Conservation (phyloP, 2,329 filamentous ascomycete species). For the Xylariaceae sp. region DNA sequence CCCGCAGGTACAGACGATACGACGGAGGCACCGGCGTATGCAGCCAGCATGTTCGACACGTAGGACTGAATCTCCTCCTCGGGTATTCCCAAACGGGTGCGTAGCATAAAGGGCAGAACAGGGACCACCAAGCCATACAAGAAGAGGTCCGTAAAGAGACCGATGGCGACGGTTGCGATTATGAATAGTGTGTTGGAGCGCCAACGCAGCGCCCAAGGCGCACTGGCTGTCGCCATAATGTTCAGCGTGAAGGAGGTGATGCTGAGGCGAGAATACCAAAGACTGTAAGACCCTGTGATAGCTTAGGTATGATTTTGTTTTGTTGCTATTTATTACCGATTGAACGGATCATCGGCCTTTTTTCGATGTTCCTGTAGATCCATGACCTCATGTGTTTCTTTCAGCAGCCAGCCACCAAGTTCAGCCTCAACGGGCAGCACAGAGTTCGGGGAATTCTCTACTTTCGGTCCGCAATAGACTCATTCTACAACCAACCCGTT, state of each 20-base stretch:
- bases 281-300: no score
- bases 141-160: slow-evolving; percentile 55
- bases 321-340: no score
- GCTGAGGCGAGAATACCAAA: no score
- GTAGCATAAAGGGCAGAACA: slow-evolving; percentile 53
- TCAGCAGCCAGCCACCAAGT: background rate
- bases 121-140: slow-evolving; percentile 57
- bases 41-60: slow-evolving; percentile 48
- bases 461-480: no score
- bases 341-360: no score
- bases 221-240: slow-evolving; percentile 1
- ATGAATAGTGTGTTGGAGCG: slow-evolving; percentile 59
- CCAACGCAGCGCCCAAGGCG: slow-evolving; percentile 31
- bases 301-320: no score
- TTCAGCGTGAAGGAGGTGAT: no score
- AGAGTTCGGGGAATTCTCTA: no score
- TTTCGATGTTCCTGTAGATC: slow-evolving; percentile 7
- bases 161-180: slow-evolving; percentile 49
- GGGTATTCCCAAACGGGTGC: slow-evolving; percentile 44
- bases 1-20: slow-evolving; percentile 48
- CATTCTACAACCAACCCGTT: no score
- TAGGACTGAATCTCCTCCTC: slow-evolving; percentile 45
- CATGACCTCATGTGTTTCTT: slow-evolving; percentile 17
- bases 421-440: slow-evolving; percentile 2
- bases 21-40: slow-evolving; percentile 50